Evolutionary conservation across 768 basidiomycete species (phyloP).

Genomic region (Termitomyces sp.): DNA sequence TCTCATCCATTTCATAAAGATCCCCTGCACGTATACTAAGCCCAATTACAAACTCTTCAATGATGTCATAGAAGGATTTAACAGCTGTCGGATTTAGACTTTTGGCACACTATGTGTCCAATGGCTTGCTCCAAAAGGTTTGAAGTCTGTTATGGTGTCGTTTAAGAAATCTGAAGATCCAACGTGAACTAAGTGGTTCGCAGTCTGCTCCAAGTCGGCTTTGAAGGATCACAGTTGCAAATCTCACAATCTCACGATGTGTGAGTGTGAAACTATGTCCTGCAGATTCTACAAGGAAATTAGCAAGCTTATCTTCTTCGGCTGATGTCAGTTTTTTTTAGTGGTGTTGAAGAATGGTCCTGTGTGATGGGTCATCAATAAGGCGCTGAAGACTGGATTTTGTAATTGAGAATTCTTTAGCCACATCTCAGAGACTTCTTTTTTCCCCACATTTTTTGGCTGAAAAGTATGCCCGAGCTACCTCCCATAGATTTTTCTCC

Average conservation of each 20-base stretch:
- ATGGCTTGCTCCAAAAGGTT: too few species aligned
- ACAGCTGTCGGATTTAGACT: not conserved
- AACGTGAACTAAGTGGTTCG: too few species aligned
- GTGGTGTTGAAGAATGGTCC: too few species aligned
- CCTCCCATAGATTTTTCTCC: not conserved
- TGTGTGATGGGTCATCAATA: not conserved
- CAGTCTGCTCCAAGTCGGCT: too few species aligned
- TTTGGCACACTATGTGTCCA: too few species aligned
- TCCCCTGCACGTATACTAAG: constrained; percentile 16
- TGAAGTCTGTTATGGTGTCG: too few species aligned
- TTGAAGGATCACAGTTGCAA: constrained; percentile 22
- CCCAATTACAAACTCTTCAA: constrained; percentile 20
- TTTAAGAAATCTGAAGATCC: too few species aligned
- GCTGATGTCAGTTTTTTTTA: constrained; percentile 19
- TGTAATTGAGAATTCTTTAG: constrained; percentile 5
- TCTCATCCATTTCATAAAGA: constrained; percentile 19
- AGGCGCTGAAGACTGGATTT: constrained; percentile 13
- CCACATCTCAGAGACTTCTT: constrained; percentile 12
- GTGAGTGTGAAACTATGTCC: constrained; percentile 23
- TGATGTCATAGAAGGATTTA: constrained; percentile 12
- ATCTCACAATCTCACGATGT: constrained; percentile 11
- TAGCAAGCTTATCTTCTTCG: constrained; percentile 24
- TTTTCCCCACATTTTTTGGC: constrained; percentile 11
- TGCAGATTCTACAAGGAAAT: constrained; percentile 22
- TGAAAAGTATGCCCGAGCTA: constrained; percentile 1